Evolutionary conservation across 495 filamentous ascomycete species (phyloP).

Genomic region (Penicillium arizonense): DNA sequence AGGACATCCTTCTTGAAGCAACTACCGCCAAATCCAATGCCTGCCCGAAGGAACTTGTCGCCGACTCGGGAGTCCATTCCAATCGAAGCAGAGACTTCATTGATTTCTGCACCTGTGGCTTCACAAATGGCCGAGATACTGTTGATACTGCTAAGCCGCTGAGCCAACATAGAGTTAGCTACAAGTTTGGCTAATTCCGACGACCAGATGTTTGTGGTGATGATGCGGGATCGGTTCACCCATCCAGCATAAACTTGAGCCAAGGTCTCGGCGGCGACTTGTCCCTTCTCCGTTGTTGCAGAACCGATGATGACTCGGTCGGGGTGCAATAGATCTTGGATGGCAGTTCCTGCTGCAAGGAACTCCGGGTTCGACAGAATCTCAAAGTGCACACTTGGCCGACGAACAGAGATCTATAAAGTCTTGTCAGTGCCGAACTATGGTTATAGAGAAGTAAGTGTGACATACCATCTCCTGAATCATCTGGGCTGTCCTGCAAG

Average conservation of each 20-base stretch:
- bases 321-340: conserved; percentile 63
- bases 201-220: conserved; percentile 73
- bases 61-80: conserved; percentile 70
- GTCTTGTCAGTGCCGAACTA: not conserved
- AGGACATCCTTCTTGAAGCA: conserved; percentile 82
- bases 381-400: conserved; percentile 62
- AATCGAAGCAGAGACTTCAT: conserved; percentile 64
- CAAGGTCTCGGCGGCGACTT: conserved; percentile 57
- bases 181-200: conserved; percentile 75
- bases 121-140: conserved; percentile 76
- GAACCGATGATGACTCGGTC: conserved; percentile 76
- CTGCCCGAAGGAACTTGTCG: conserved; percentile 64
- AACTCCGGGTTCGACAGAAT: conserved; percentile 82
- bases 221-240: conserved; percentile 61
- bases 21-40: conserved; percentile 68
- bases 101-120: conserved; percentile 68
- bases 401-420: conserved; percentile 9
- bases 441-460: not conserved
- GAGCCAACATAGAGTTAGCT: conserved; percentile 76
- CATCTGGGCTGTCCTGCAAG: conserved; percentile 67
- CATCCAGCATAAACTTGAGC: conserved; percentile 64
- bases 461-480: conserved; percentile 60
- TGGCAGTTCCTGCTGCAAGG: conserved; percentile 71
- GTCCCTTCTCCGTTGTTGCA: conserved; percentile 48
- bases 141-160: conserved; percentile 80